These are phyloP conservation scores for Inga leiocalycina DNA, from an alignment of 306 rosid genomes.

Conservation along the genomic window DNA sequence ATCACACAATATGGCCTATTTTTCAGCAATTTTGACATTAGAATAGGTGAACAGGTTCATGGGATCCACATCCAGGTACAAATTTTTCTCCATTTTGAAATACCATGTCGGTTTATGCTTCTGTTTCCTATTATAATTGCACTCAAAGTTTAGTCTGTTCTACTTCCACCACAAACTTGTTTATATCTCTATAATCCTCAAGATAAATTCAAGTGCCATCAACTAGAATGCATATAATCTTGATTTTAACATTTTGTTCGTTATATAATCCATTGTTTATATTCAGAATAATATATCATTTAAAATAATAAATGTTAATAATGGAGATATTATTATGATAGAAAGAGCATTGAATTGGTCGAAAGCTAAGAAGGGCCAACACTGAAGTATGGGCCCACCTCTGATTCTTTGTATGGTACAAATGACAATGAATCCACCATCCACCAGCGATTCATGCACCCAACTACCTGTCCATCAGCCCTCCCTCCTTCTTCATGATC, in stretches of 20 bases:
- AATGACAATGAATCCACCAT: not conserved
- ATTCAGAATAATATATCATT: not conserved
- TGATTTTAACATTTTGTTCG: not conserved
- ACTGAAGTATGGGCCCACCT: not conserved
- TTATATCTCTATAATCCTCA: not conserved
- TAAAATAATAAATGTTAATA: not conserved
- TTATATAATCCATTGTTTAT: not conserved
- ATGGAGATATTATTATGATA: not conserved
- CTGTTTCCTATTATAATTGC: not conserved
- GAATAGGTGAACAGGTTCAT: not conserved
- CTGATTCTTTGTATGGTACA: not conserved
- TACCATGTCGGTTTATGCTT: not conserved
- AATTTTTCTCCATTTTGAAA: not conserved
- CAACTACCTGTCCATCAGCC: not conserved
- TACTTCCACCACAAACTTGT: not conserved
- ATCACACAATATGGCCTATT: not conserved
- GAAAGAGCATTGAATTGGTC: not conserved
- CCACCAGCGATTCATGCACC: not conserved
- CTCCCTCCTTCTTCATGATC: not conserved
- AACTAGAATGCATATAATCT: not conserved
- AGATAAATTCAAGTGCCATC: not conserved
- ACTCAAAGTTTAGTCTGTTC: not conserved
- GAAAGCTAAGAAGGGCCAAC: not conserved
- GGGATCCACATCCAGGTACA: not conserved
- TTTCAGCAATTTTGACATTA: not conserved